Evolutionary conservation across 179 eudicot genomes (phyloP).

Genomic region (Gypsophila paniculata): DNA sequence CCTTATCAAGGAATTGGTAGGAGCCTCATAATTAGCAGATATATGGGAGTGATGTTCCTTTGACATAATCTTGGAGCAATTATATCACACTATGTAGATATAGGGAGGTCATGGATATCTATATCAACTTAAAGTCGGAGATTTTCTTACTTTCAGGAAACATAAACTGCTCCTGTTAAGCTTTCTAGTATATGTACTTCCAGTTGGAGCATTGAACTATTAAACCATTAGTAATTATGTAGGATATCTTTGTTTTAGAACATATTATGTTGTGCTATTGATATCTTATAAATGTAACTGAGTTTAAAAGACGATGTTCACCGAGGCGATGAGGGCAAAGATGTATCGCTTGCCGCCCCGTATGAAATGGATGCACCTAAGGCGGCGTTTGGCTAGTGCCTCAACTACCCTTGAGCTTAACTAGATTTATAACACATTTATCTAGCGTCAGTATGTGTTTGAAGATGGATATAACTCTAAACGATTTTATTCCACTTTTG

Average conservation of each 20-base stretch:
- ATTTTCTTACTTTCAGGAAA: too few relatives aligned
- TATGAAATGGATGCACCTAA: too few relatives aligned
- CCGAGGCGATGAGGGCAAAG: too few relatives aligned
- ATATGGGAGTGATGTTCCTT: background rate
- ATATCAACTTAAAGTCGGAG: background rate
- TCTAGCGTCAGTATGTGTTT: background rate
- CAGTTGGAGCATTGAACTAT: background rate
- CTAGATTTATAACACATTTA: too few relatives aligned
- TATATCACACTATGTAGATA: background rate
- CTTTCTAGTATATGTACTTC: background rate
- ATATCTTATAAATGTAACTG: too few relatives aligned
- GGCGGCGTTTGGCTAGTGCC: too few relatives aligned
- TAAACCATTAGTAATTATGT: background rate
- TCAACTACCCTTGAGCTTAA: too few relatives aligned
- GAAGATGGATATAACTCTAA: background rate
- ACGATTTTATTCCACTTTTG: too few relatives aligned
- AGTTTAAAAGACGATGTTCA: too few relatives aligned
- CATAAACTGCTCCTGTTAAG: background rate
- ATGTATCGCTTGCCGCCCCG: too few relatives aligned
- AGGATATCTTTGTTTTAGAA: background rate
- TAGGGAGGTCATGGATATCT: conserved; percentile 4
- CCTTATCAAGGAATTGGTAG: background rate
- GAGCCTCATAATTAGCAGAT: background rate
- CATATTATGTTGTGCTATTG: background rate
- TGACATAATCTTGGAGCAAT: background rate